Conservation (phyloP, 1,284 basidiomycete species). For the Moesziomyces aphidis region DNA sequence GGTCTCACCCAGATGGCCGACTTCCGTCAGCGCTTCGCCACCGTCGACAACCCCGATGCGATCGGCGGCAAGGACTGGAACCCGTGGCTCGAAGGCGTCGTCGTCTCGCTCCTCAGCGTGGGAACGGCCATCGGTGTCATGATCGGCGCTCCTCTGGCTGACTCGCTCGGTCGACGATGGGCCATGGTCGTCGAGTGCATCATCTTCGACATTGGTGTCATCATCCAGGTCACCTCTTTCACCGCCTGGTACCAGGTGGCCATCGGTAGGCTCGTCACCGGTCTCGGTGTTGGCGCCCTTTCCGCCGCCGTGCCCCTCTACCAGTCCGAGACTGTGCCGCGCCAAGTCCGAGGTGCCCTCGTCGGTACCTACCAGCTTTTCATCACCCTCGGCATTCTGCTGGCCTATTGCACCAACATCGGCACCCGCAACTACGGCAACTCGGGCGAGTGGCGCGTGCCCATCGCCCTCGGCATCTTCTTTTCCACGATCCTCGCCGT, state of each 20-base stretch:
- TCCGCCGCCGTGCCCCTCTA: conserved; percentile 80
- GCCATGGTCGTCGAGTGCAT: conserved; percentile 79
- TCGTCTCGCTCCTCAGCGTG: conserved; percentile 75
- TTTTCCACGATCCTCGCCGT: conserved; percentile 77
- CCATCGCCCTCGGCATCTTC: conserved; percentile 78
- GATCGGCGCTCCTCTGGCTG: conserved; percentile 70
- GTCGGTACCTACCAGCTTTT: conserved; percentile 75
- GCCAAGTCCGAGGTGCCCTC: conserved; percentile 80
- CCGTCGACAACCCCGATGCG: conserved; percentile 16
- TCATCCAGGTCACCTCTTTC: conserved; percentile 70
- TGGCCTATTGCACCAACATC: conserved; percentile 73
- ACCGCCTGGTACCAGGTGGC: conserved; percentile 68
- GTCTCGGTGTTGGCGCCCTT: conserved; percentile 68
- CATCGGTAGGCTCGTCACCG: conserved; percentile 78
- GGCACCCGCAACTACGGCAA: conserved; percentile 55
- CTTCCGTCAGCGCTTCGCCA: conserved; percentile 76
- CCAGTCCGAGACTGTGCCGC: conserved; percentile 80
- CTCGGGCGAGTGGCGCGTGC: conserved; percentile 75
- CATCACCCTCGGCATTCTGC: conserved; percentile 74
- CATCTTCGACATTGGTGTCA: conserved; percentile 78
- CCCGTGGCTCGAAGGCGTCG: conserved; percentile 71
- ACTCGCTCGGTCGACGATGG: conserved; percentile 76
- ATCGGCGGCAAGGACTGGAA: conserved; percentile 45
- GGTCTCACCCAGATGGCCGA: conserved; percentile 81
- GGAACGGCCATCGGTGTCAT: conserved; percentile 67